A percentile compares a stretch with the other conserved stretches of the same genome.
phyloP scores from a whole-genome alignment of 768 basidiomycete species.

The Calocybe indica region DNA sequence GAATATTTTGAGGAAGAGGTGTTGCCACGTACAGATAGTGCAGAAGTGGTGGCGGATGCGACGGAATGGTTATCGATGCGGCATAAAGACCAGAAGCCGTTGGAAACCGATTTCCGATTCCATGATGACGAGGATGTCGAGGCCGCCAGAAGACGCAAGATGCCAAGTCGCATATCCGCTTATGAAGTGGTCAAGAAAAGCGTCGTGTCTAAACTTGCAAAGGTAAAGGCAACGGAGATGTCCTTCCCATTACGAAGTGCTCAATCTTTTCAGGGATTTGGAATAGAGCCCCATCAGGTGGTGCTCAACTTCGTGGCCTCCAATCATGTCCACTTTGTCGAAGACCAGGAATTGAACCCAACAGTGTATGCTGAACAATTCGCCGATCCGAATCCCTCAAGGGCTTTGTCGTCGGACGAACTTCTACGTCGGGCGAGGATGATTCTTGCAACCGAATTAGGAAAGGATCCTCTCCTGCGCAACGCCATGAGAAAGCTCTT shows the following conservation, averaged over 20 bases:
- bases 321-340: conserved; percentile 60
- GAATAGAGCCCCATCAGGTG: conserved; percentile 74
- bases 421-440: conserved; percentile 69
- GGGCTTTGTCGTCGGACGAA: conserved; percentile 57
- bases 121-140: conserved; percentile 63
- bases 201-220: conserved; percentile 68
- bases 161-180: conserved; percentile 76
- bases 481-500: conserved; percentile 72
- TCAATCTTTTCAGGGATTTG: conserved; percentile 61
- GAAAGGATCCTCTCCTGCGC: conserved; percentile 86
- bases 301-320: conserved; percentile 75
- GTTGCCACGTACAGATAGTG: conserved; percentile 60
- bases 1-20: conserved; percentile 74
- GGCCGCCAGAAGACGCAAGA: conserved; percentile 60
- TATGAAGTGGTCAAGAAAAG: conserved; percentile 84
- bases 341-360: conserved; percentile 80
- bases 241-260: neutral
- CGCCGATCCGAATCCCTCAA: conserved; percentile 58
- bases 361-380: conserved; percentile 83
- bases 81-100: conserved; percentile 70
- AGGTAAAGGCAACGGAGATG: conserved; percentile 40
- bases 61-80: conserved; percentile 88
- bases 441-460: conserved; percentile 85
- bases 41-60: conserved; percentile 87
- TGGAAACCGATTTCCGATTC: conserved; percentile 56